These are phyloP conservation scores for Naganishia vishniacii DNA, from an alignment of 768 basidiomycete genomes.

Conservation along the genomic window DNA sequence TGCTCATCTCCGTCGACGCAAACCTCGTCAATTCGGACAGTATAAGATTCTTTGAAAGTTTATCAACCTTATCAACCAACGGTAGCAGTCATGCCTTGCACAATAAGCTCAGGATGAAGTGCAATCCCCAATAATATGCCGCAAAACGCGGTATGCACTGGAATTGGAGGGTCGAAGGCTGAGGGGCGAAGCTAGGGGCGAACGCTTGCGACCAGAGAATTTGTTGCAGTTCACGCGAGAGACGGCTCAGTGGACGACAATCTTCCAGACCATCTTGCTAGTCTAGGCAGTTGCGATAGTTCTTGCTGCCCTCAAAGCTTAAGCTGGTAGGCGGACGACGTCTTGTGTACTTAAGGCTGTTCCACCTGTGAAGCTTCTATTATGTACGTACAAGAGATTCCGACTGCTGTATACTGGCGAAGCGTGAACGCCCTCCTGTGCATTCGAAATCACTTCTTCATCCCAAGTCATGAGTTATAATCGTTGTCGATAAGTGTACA, in stretches of 20 bases:
- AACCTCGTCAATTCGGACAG: no score
- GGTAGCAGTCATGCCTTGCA: no score
- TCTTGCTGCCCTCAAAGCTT: not conserved
- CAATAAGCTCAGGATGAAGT: no score
- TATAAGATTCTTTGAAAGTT: no score
- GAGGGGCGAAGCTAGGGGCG: not conserved
- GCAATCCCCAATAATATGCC: no score
- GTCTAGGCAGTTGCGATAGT: not conserved
- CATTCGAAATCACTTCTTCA: no score
- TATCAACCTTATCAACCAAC: no score
- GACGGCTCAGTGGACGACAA: not conserved
- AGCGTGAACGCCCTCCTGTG: no score
- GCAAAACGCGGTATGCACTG: no score
- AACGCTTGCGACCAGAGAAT: conserved; percentile 7
- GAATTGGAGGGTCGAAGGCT: conserved; percentile 12
- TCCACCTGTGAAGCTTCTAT: not conserved
- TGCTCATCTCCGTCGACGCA: no score
- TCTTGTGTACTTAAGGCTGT: not conserved
- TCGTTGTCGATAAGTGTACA: no score
- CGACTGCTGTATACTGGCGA: no score
- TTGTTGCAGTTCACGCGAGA: not conserved
- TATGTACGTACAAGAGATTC: not conserved
- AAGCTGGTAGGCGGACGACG: not conserved
- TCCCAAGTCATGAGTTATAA: not conserved
- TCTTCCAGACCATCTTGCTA: not conserved